Evolutionary conservation across 2,329 filamentous ascomycete species (phyloP), one percentile per base, ranked within the genome.

Genomic region (Amauroascus verrucosus): DNA sequence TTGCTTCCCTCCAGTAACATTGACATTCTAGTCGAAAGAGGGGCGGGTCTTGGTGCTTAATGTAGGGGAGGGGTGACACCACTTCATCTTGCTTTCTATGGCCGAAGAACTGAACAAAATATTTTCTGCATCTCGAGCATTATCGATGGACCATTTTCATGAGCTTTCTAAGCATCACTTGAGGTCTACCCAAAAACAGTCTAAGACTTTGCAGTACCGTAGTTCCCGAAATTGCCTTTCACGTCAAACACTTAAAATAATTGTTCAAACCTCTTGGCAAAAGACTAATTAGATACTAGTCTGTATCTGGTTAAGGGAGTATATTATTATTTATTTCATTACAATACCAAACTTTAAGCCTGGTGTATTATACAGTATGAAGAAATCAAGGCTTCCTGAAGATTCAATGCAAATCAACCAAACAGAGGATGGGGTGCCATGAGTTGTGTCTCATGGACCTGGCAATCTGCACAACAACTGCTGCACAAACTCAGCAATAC

Each of bases 211-310:
- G 18, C 6, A 38, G 16, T 50, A 50, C 47, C 38, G 47, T 24
- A 40, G 30, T 50, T 50, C 47, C 35, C 47, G 47, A 37, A 50
- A 50, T 50, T n/a, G 47, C 47, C 35, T 50, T 50, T 40, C 47
- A 38, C 24, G 35, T 40, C 22, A 24, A 50, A 50, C 20, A 26
- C 30, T 4, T 5, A 18, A 20, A 40, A 50, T 20, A 22, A 50
- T 37, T 50, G n/a, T 40, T 40, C 9, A 50, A 50, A 37, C 9
- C 47, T 50, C 28, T 50, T 50, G 47, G 47, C 35, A 50, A 50
- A 40, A 50, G 47, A 24, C 35, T 40, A 50, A 50, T 40, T 40
- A 50, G 33, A 37, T 50, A 24, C 45, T 48, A 48, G 45, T 48
- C 30, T 16, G 45, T 50, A 50, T 20, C 47, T 50, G 33, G 35